Base-by-base conservation (phyloP, 305 asterid genomes). In the Fraxinus nigra region DNA sequence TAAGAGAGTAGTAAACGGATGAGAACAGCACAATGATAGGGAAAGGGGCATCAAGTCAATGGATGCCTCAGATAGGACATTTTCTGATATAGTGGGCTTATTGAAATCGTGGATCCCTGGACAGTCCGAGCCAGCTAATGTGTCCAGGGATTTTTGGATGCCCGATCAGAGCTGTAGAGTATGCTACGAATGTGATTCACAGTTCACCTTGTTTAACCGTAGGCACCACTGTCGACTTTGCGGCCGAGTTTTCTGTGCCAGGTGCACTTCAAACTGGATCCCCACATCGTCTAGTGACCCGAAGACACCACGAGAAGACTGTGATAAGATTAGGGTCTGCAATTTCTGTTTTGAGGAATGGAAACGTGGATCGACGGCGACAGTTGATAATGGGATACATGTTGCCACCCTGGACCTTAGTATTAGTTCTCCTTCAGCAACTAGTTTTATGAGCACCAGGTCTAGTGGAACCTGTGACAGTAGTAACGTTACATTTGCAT, bases 111-210 rank as follows among this genome's bases (percentile, higher is more conserved):
- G 98, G 99, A 79, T 92, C 82, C 93, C 95, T 85, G 87, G 93
- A 92, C 90, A 93, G 87, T 82, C 90, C 11, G 93, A 92, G 85
- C 96, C 97, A 48, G 88, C 93, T 76, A 88, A 93, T 78, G 90
- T 89, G 87, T 92, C 98, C 4, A 91, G 97, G 92, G 98, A 96
- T 86, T 96, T 96, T 83, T 96, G 99, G 99, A 96, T 96, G 98
- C 99, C 98, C 83, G 99, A 96, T 82, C 87, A 91, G 88, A 96
- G 98, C 79, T 96, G 99, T 90, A 90, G 92, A 90, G 98, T 96
- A 63, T 96, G 99, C 90, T 96, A 96, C 84, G 99, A 96, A 79
- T 96, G 99, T 88, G 99, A 96, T 91, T 84, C 95, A 0, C 92
- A 90, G 67, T 96, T 96, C 89, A 91, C 94, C 6, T 87, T 93